Evolutionary conservation across 805 yeast genomes (phyloP).

Genomic region (Crinitomyces ghanaensis): DNA sequence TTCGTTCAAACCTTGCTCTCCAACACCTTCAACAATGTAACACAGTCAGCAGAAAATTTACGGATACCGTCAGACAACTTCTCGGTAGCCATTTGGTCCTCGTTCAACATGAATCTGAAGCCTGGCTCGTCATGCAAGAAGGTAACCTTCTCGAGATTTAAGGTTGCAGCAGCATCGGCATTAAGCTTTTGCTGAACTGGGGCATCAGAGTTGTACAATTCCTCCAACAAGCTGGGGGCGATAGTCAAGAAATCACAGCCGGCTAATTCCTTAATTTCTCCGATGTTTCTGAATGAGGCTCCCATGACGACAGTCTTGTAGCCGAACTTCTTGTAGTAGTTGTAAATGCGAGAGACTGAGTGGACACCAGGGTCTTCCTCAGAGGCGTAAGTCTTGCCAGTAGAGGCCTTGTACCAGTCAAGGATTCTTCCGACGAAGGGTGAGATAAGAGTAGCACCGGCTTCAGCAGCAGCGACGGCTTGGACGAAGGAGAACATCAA

Average conservation of each 20-base stretch:
- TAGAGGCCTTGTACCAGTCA: constrained; percentile 93
- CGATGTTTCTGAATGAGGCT: constrained; percentile 96
- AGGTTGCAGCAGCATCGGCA: constrained; percentile 46
- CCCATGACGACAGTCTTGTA: constrained; percentile 99
- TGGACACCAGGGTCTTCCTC: constrained; percentile 92
- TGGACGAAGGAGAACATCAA: constrained; percentile 89
- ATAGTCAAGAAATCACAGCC: constrained; percentile 96
- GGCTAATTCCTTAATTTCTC: constrained; percentile 92
- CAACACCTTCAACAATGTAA: constrained; percentile 43
- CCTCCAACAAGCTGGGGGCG: constrained; percentile 84
- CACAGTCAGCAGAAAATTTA: constrained; percentile 88
- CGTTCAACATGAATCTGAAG: constrained; percentile 86
- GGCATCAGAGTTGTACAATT: constrained; percentile 66
- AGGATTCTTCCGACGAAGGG: constrained; percentile 99
- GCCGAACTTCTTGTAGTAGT: constrained; percentile 95
- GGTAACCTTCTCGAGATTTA: constrained; percentile 56
- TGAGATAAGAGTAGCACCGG: constrained; percentile 86
- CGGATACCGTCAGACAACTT: constrained; percentile 97
- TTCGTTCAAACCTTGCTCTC: constrained; percentile 13
- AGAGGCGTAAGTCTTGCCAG: constrained; percentile 76
- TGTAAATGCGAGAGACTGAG: constrained; percentile 79
- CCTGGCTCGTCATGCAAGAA: constrained; percentile 76
- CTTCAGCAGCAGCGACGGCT: constrained; percentile 99
- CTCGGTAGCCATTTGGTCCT: constrained; percentile 98
- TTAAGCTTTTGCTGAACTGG: constrained; percentile 75